A percentile compares a stretch with the other conserved stretches of the same genome.
These are phyloP conservation scores for Vicia faba DNA, from an alignment of 306 rosid species.

Conservation along the genomic window DNA sequence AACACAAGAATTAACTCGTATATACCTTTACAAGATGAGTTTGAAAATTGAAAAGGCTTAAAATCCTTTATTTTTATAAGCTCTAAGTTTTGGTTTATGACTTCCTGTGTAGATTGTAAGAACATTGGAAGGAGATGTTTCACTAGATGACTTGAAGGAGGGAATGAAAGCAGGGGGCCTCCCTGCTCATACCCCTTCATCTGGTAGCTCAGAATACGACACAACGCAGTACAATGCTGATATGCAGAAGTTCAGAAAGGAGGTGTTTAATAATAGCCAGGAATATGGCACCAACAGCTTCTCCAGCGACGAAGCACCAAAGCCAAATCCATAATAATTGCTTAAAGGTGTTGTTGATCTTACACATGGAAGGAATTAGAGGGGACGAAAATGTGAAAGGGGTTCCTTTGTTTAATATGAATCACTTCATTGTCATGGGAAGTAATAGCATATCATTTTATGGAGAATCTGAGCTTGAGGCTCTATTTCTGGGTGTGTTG, in stretches of 20 bases:
- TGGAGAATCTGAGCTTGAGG: conserved; percentile 8
- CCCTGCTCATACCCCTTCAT: conserved; percentile 19
- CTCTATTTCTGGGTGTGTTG: background rate
- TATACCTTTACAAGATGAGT: too few species aligned
- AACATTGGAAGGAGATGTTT: conserved; percentile 74
- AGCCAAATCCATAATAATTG: background rate
- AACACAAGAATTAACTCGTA: too few species aligned
- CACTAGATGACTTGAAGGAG: conserved; percentile 70
- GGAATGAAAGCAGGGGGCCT: conserved; percentile 43
- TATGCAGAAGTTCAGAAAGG: conserved; percentile 58
- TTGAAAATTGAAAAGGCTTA: too few species aligned
- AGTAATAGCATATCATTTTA: background rate
- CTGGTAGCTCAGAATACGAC: conserved; percentile 61
- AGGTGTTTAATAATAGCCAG: conserved; percentile 50
- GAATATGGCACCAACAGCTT: conserved; percentile 54
- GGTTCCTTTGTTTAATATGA: background rate
- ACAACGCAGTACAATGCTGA: conserved; percentile 61
- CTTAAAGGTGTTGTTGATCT: conserved; percentile 10
- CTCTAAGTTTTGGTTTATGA: too few species aligned
- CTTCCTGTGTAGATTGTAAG: conserved; percentile 70
- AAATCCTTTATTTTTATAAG: too few species aligned
- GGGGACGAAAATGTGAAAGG: background rate
- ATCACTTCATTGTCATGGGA: conserved; percentile 4
- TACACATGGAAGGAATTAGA: background rate
- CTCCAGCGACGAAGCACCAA: conserved; percentile 49